Evolutionary conservation across 139 green algal species (phyloP).

Genomic region (Pseudopediastrum boryanum): DNA sequence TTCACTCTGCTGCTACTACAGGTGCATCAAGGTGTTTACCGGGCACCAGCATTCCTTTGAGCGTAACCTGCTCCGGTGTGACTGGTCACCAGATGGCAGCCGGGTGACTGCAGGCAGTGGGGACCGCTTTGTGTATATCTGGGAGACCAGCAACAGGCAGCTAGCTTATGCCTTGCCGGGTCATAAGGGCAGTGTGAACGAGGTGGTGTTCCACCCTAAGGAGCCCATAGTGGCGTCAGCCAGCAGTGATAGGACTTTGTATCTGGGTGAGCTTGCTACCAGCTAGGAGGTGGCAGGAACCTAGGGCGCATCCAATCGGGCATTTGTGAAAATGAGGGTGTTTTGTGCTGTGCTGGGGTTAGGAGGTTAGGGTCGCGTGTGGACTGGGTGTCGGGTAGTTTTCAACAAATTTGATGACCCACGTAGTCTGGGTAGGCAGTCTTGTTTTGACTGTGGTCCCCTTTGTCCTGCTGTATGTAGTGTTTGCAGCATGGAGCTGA

Average conservation of each 20-base stretch:
- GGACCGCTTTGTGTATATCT: conserved; percentile 86
- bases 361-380: no score
- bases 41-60: conserved; percentile 93
- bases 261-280: conserved; percentile 87
- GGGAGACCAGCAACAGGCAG: conserved; percentile 49
- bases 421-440: no score
- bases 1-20: background rate
- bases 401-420: no score
- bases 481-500: no score
- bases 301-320: no score
- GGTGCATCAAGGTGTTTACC: conserved; percentile 57
- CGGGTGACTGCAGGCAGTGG: conserved; percentile 82
- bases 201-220: conserved; percentile 94
- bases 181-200: conserved; percentile 93
- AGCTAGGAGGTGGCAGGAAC: conserved; percentile 27
- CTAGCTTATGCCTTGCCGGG: conserved; percentile 92
- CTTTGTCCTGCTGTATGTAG: no score
- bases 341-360: no score
- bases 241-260: conserved; percentile 82
- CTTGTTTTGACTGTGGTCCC: no score
- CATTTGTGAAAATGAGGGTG: no score
- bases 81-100: conserved; percentile 87
- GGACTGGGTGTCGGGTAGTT: no score
- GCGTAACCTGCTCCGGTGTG: conserved; percentile 90
- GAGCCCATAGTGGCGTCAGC: conserved; percentile 84